phyloP scores from a whole-genome alignment of 148 eudicot genomes.

The Rhododendron ovatum region DNA sequence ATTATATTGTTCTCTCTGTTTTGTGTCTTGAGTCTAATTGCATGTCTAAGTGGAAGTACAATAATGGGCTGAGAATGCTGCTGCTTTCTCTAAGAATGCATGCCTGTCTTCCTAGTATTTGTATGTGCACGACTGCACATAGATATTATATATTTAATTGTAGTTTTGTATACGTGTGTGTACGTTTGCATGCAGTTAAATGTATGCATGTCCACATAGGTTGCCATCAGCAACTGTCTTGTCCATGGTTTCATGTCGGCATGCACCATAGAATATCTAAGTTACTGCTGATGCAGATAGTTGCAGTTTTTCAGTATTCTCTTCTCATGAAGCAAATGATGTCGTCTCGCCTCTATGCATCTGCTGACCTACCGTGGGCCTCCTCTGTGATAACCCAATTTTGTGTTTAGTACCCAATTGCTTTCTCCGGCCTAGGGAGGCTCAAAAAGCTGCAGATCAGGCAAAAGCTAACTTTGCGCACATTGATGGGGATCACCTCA shows the following conservation, averaged over 20 bases:
- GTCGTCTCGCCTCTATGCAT: slow-evolving; percentile 96
- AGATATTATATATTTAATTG: slow-evolving; percentile 16
- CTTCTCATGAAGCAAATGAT: slow-evolving; percentile 98
- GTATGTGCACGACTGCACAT: slow-evolving; percentile 17
- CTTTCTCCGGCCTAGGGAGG: slow-evolving; percentile 99
- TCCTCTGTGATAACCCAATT: slow-evolving; percentile 97
- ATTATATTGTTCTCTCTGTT: not conserved
- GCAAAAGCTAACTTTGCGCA: slow-evolving; percentile 83
- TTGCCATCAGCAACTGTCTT: slow-evolving; percentile 85
- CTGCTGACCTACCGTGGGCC: slow-evolving; percentile 99
- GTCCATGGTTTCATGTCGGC: slow-evolving; percentile 91
- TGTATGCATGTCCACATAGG: slow-evolving; percentile 38
- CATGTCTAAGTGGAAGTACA: slow-evolving; percentile 10
- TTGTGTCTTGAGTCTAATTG: slow-evolving; percentile 2
- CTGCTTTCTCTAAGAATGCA: slow-evolving; percentile 16
- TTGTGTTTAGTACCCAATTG: slow-evolving; percentile 99
- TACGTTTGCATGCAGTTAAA: slow-evolving; percentile 31
- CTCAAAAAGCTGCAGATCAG: slow-evolving; percentile 98
- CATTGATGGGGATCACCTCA: slow-evolving; percentile 95
- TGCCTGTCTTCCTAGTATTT: slow-evolving; percentile 10
- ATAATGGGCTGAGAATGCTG: slow-evolving; percentile 18
- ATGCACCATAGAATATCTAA: slow-evolving; percentile 84
- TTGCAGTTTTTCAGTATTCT: slow-evolving; percentile 97
- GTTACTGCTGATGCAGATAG: slow-evolving; percentile 99
- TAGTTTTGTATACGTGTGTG: slow-evolving; percentile 17